These are phyloP conservation scores for Globisporangium solare DNA, from an alignment of 352 stramenopile genomes.

Conservation along the genomic window DNA sequence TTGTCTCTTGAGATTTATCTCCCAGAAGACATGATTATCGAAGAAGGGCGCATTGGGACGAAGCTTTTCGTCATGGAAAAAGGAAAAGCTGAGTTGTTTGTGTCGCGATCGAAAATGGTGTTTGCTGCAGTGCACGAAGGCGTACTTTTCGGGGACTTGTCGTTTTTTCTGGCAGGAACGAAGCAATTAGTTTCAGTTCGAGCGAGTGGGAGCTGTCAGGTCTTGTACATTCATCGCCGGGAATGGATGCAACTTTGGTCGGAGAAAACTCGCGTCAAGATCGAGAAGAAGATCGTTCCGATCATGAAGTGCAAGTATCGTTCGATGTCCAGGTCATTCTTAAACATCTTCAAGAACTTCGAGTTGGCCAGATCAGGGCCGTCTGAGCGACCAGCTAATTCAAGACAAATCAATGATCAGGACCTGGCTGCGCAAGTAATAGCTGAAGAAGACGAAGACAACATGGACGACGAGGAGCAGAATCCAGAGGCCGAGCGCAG, in stretches of 20 bases:
- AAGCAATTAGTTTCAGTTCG: constrained; percentile 16
- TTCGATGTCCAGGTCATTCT: constrained; percentile 11
- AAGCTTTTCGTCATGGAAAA: constrained; percentile 20
- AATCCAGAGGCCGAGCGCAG: not conserved
- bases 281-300: constrained; percentile 21
- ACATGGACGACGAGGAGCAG: not conserved
- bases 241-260: constrained; percentile 19
- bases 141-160: constrained; percentile 20
- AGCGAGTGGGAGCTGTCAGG: constrained; percentile 17
- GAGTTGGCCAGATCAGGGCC: constrained; percentile 9
- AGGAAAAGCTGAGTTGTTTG: constrained; percentile 17
- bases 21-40: constrained; percentile 20
- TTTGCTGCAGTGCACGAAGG: constrained; percentile 18
- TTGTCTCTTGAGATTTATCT: constrained; percentile 22
- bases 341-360: constrained; percentile 30
- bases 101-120: constrained; percentile 12
- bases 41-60: constrained; percentile 15
- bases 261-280: constrained; percentile 6
- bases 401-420: not conserved
- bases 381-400: not conserved
- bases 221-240: constrained; percentile 13
- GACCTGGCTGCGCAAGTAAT: not conserved
- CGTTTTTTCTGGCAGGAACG: constrained; percentile 19
- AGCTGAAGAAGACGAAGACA: not conserved
- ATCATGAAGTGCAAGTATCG: constrained; percentile 19